A percentile compares a stretch with the other conserved stretches of the same genome.
These are phyloP conservation scores for Leptographium flavum DNA, from an alignment of 2,329 filamentous ascomycete genomes.

Conservation along the genomic window DNA sequence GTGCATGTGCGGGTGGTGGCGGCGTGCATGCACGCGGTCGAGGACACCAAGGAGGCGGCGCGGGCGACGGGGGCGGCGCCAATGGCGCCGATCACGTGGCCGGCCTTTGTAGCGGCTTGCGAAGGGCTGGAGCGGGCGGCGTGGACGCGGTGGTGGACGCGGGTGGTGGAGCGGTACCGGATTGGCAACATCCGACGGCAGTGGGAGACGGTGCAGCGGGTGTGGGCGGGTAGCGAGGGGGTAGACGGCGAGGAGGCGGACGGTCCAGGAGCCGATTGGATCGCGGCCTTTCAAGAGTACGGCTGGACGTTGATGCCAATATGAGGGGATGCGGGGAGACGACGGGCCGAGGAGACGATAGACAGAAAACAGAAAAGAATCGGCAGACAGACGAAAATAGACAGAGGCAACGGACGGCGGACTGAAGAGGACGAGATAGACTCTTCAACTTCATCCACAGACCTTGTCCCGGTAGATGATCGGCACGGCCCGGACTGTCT, in stretches of 20 bases:
- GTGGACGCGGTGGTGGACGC: constrained; percentile 4
- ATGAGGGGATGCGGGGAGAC: no score
- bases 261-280: constrained; percentile 5
- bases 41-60: constrained; percentile 3
- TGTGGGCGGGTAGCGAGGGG: constrained; percentile 27
- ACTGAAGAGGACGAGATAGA: no score
- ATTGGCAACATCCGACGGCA: constrained; percentile 42
- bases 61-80: no score
- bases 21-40: constrained; percentile 1
- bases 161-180: background rate
- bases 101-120: constrained; percentile 3
- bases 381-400: no score
- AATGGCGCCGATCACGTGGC: constrained; percentile 7
- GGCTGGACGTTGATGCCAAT: background rate
- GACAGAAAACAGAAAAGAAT: no score
- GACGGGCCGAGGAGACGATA: no score
- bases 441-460: background rate
- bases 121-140: background rate
- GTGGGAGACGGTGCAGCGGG: constrained; percentile 45
- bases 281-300: background rate
- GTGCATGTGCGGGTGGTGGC: background rate
- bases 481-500: constrained; percentile 15
- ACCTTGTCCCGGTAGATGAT: constrained; percentile 21
- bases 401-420: no score
- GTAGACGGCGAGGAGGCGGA: background rate